phyloP scores from a whole-genome alignment of 139 green algal species.

The Nannochloris sp. region DNA sequence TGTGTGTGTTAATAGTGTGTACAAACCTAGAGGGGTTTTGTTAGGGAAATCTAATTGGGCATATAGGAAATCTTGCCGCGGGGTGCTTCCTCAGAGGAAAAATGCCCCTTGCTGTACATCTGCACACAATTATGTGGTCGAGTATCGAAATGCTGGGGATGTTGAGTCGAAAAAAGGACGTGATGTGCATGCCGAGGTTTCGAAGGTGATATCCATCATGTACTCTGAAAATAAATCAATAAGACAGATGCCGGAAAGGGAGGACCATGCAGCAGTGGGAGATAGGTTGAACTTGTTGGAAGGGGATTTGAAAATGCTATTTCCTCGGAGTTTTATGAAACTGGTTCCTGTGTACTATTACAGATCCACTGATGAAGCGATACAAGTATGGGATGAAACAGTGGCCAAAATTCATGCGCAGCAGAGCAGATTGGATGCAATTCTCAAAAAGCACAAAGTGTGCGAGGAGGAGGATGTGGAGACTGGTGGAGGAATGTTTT shows the following conservation, averaged over 20 bases:
- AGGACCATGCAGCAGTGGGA: background rate
- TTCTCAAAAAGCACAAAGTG: too few species aligned
- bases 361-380: background rate
- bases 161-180: too few species aligned
- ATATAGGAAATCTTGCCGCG: too few species aligned
- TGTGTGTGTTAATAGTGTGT: background rate
- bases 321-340: background rate
- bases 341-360: conserved; percentile 1
- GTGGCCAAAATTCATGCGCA: background rate
- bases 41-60: background rate
- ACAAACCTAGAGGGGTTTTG: background rate
- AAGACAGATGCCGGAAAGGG: background rate
- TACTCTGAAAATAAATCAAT: too few species aligned
- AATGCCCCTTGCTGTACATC: too few species aligned
- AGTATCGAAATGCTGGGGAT: too few species aligned
- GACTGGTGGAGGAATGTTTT: too few species aligned
- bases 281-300: conserved; percentile 1
- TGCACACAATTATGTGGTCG: too few species aligned
- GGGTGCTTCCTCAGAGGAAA: too few species aligned
- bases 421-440: background rate
- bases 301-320: background rate
- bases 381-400: background rate
- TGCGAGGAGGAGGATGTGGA: too few species aligned
- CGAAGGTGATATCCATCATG: too few species aligned
- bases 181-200: too few species aligned